Evolutionary conservation across 2,329 filamentous ascomycete species (phyloP).

Genomic region (Aspergillus phoenicis): DNA sequence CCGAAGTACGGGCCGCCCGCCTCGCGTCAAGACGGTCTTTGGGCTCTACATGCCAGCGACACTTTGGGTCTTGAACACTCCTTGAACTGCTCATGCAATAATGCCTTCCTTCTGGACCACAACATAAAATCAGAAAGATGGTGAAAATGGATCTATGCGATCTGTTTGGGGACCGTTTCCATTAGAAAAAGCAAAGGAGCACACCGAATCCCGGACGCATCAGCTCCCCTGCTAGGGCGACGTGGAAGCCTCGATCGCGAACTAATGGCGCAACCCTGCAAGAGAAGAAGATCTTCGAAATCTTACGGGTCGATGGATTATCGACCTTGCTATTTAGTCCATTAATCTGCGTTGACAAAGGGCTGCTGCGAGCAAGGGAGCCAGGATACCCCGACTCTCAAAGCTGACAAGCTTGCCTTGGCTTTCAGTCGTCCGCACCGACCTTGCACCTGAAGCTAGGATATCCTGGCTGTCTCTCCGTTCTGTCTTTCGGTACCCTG

Average conservation of each 20-base stretch:
- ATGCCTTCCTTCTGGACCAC: neutral
- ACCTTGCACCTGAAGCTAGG: neutral
- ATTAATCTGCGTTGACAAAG: neutral
- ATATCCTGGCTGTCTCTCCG: neutral
- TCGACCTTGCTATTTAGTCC: neutral
- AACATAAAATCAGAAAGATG: neutral
- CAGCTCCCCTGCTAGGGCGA: neutral
- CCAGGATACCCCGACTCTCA: neutral
- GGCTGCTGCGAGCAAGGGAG: neutral
- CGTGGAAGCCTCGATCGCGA: neutral
- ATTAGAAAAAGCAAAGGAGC: neutral
- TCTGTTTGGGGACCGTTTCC: neutral
- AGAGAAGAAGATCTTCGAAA: neutral
- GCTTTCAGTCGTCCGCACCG: neutral
- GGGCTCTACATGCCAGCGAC: neutral
- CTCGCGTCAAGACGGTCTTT: neutral
- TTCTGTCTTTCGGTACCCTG: neutral
- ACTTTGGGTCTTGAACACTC: neutral
- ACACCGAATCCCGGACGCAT: neutral
- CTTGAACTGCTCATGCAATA: neutral
- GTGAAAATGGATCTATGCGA: neutral
- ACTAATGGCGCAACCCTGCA: neutral
- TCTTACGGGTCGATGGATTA: neutral
- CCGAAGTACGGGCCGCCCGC: neutral
- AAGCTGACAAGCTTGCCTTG: slow-evolving; percentile 1